Evolutionary conservation across 352 stramenopile genomes (phyloP), one percentile per base, ranked within the genome.

Genomic region (Blastocystis sp.): DNA sequence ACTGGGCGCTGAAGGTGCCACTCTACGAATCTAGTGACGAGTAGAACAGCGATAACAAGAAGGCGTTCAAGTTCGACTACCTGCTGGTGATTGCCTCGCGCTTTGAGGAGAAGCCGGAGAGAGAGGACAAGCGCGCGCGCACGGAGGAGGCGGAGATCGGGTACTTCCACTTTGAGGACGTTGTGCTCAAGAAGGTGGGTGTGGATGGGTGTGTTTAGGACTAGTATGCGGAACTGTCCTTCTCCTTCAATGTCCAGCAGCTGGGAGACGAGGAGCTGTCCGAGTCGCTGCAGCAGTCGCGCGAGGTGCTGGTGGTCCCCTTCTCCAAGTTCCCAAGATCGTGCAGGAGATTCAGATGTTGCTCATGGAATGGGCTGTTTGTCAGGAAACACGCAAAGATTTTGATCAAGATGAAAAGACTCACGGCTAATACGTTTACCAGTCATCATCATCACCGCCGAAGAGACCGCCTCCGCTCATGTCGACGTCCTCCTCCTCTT

Each of bases 161-260:
- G 11, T 88, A 77, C 70, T 89, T 87, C 43, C 69, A 89, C 52
- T 88, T 88, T 89, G 80, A 88, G 56, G 80, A 88, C 40, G 80
- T 89, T 5, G 19, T 89, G 11, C 11, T 88, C 9, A 62, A 88
- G n/a, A 81, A 71, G n/a, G 71, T 81, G 5, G 28, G 19, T n/a
- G n/a, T 74, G 14, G 10, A 7, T 17, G 14, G 10, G 17, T 45
- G 34, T 62, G 19, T 23, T 48, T 23, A 74, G 11, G 14, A 64
- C 9, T 81, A 81, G 71, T 45, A 81, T 71, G 34, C 71, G 9
- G 34, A 45, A 23, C 11, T 81, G 17, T 48, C 53, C 14, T 81
- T 81, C 60, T 66, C 14, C 43, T 81, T 81, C 41, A 34, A 69
- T 21, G 71, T 81, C 41, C n/a, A 23, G 14, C 71, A 74, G 14